Evolutionary conservation across 139 green algal genomes (phyloP).

Genomic region (Tetratostichococcus sp.): DNA sequence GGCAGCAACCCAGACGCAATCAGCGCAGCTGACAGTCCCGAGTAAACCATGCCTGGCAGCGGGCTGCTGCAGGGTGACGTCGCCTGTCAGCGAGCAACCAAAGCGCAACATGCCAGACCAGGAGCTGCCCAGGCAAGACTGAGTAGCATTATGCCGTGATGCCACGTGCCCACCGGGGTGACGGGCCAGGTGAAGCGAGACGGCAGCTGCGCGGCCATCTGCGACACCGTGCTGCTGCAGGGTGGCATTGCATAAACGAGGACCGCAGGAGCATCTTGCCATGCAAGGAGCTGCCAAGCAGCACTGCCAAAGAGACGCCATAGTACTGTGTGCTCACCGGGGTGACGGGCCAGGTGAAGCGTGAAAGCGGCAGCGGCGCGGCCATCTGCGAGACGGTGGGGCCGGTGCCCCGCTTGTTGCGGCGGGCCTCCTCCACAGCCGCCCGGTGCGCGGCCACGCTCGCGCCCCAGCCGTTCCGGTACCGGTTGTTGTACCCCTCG

Average conservation of each 20-base stretch:
- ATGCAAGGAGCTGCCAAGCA: too few relatives aligned
- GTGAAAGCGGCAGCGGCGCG: conserved; percentile 30
- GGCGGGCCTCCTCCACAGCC: conserved; percentile 31
- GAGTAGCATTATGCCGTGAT: neutral
- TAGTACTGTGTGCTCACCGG: neutral
- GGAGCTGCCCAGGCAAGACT: too few relatives aligned
- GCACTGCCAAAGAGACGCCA: too few relatives aligned
- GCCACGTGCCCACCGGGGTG: neutral
- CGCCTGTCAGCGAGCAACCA: too few relatives aligned
- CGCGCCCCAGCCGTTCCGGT: conserved; percentile 44
- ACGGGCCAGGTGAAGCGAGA: conserved; percentile 36
- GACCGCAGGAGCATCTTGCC: too few relatives aligned
- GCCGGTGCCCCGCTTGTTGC: conserved; percentile 22
- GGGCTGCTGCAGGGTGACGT: too few relatives aligned
- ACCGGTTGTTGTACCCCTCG: conserved; percentile 50
- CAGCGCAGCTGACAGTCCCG: too few relatives aligned
- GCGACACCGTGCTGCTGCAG: too few relatives aligned
- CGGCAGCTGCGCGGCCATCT: conserved; percentile 31
- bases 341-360: conserved; percentile 33
- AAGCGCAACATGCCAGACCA: too few relatives aligned
- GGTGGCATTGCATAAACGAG: too few relatives aligned
- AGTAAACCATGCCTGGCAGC: too few relatives aligned
- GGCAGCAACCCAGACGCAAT: too few relatives aligned
- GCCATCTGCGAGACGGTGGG: conserved; percentile 27
- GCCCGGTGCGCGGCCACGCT: conserved; percentile 10